A percentile compares a stretch with the other conserved stretches of the same genome.
These are phyloP conservation scores for Leccinum subfulvum DNA, from an alignment of 1,284 basidiomycete species.

Conservation along the genomic window DNA sequence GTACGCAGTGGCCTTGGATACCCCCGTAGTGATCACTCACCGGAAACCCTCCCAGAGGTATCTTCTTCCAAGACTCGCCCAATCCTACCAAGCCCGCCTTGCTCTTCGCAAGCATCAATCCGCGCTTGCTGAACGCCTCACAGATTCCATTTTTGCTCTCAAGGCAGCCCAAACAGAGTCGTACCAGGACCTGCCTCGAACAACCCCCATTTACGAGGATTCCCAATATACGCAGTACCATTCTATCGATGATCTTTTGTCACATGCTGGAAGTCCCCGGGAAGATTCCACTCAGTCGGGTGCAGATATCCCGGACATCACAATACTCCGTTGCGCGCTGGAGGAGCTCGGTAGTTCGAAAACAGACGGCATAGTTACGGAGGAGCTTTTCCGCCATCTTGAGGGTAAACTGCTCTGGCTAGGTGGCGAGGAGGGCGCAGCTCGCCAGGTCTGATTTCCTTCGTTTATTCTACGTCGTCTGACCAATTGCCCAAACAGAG, in stretches of 20 bases:
- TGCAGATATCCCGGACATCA: conserved; percentile 45
- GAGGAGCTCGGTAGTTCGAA: conserved; percentile 46
- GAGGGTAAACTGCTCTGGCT: conserved; percentile 59
- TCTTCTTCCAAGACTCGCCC: conserved; percentile 62
- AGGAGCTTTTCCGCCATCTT: conserved; percentile 57
- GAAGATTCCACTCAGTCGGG: conserved; percentile 32
- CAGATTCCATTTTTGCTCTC: conserved; percentile 48
- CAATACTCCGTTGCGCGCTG: conserved; percentile 62
- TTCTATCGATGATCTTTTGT: conserved; percentile 47
- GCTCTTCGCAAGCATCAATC: conserved; percentile 60
- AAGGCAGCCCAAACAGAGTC: conserved; percentile 53
- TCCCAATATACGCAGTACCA: conserved; percentile 44
- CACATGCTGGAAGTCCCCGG: conserved; percentile 25
- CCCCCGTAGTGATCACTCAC: conserved; percentile 9
- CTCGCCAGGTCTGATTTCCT: conserved; percentile 47
- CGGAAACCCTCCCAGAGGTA: conserved; percentile 46
- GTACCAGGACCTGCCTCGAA: conserved; percentile 54
- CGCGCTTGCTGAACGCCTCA: conserved; percentile 51
- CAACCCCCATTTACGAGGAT: conserved; percentile 49
- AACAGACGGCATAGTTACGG: conserved; percentile 45
- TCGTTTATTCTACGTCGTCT: conserved; percentile 5
- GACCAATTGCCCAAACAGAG: conserved; percentile 38
- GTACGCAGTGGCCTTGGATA: conserved; percentile 37
- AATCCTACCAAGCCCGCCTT: conserved; percentile 57
- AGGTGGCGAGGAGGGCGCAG: conserved; percentile 39